Base-by-base conservation (phyloP, 768 basidiomycete genomes). In the Termitomyces sp. region DNA sequence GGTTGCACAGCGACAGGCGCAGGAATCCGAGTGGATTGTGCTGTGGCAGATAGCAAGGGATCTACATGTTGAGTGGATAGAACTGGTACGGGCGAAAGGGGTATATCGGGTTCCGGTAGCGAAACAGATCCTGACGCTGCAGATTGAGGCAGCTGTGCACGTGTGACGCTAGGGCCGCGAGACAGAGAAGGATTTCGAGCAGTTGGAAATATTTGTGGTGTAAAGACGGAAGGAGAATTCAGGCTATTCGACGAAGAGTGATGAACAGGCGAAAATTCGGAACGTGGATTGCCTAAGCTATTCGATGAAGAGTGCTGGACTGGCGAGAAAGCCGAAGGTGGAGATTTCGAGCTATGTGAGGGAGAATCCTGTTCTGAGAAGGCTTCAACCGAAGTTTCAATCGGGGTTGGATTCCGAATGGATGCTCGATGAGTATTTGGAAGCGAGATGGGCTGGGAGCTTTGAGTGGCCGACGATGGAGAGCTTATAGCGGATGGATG, bases 391-490 rank as follows among this genome's bases (percentile, higher is more conserved):
- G 26, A 52, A 20, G 28, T 41, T 20, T 52, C 37, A n/a, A 41
- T 29, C 36, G 51, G 31, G 16, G 10, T 33, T 24, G 22, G 42
- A 28, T 28, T 54, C 24, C 24, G 39, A 9, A 33, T 44, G 16
- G 31, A 24, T 3, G 41, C n/a, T 18, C 39, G 22, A 10, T 34
- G 42, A 44, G 29, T 65, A 24, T 61, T 52, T 8, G 66, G 64
- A 15, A 63, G 59, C 1, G 68, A 66, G 6, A 68, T 62, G 9
- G 67, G 33, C 13, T 68, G 66, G 42, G 55, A 62, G 28, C 56
- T 58, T 13, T 61, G 54, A 4, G 61, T 59, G 6, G 61, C 54
- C 20, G 59, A 59, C 3, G 56, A 20, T 12, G 57, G 62, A 33
- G 63, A 59, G n/a, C 34, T 62, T 24, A 54, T 54, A 18, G 46